These are phyloP conservation scores for Fomes fomentarius DNA, from an alignment of 1,284 basidiomycete species.

Conservation along the genomic window DNA sequence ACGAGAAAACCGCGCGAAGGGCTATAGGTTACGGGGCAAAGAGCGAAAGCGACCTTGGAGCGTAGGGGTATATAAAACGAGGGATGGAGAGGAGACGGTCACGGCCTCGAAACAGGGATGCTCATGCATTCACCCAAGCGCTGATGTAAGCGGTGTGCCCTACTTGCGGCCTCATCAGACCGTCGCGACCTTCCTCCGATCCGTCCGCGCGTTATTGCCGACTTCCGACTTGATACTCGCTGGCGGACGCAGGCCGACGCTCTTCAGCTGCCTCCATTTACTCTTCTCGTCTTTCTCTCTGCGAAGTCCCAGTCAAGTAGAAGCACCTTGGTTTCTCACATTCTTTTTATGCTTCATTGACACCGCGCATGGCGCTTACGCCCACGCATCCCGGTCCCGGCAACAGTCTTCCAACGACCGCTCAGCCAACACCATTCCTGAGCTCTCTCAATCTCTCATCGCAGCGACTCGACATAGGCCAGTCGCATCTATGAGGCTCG, in stretches of 20 bases:
- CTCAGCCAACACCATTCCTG: too few species aligned
- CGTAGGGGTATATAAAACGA: slow-evolving; percentile 16
- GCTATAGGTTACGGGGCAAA: slow-evolving; percentile 10
- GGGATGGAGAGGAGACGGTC: slow-evolving; percentile 2
- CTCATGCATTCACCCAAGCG: slow-evolving; percentile 12
- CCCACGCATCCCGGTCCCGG: too few species aligned
- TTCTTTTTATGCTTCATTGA: background rate
- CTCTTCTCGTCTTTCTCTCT: slow-evolving; percentile 1
- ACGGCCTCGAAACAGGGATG: background rate
- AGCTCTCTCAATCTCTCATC: too few species aligned
- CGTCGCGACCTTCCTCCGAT: slow-evolving; percentile 5
- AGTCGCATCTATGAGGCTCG: too few species aligned
- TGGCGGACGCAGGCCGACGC: too few species aligned
- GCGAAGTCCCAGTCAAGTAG: too few species aligned
- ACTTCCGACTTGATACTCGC: too few species aligned
- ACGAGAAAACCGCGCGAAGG: background rate
- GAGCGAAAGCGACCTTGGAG: slow-evolving; percentile 8
- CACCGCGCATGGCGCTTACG: too few species aligned
- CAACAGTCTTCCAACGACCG: too few species aligned
- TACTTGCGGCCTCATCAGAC: slow-evolving; percentile 18
- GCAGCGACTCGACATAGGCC: too few species aligned
- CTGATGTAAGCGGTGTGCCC: too few species aligned
- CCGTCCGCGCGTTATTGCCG: background rate
- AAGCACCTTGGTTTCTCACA: background rate
- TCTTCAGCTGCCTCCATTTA: background rate